These are phyloP conservation scores for Suillus tomentosus DNA, from an alignment of 768 basidiomycete genomes.

Conservation along the genomic window DNA sequence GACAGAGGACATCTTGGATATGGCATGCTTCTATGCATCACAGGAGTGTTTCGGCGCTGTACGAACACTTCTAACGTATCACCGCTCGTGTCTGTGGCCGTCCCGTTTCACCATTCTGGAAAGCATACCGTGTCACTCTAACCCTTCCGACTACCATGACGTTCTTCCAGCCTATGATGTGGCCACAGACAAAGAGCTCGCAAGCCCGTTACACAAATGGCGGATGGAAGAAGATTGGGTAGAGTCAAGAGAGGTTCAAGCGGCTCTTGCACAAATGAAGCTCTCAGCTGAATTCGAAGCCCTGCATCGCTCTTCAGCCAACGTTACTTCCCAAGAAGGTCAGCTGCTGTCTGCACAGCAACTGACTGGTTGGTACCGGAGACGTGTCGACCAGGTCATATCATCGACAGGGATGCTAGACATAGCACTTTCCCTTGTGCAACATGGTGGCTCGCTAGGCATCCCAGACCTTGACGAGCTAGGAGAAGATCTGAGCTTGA, in stretches of 20 bases:
- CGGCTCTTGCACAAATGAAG: constrained; percentile 38
- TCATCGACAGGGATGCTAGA: constrained; percentile 74
- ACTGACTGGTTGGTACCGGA: constrained; percentile 75
- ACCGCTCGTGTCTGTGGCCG: constrained; percentile 62
- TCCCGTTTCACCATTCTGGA: constrained; percentile 71
- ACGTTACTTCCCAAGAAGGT: constrained; percentile 11
- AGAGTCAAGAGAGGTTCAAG: constrained; percentile 47
- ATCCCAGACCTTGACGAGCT: constrained; percentile 78
- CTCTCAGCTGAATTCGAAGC: constrained; percentile 16
- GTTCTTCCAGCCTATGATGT: constrained; percentile 66
- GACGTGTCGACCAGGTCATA: constrained; percentile 63
- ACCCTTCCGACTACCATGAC: constrained; percentile 60
- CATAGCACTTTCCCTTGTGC: constrained; percentile 74
- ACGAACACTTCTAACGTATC: constrained; percentile 55
- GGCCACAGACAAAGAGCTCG: constrained; percentile 45
- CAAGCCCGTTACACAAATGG: constrained; percentile 41
- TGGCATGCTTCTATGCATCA: constrained; percentile 69
- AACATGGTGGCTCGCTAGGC: constrained; percentile 83
- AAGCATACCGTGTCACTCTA: constrained; percentile 70
- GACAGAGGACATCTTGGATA: constrained; percentile 51
- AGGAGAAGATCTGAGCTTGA: constrained; percentile 89
- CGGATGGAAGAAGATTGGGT: constrained; percentile 59
- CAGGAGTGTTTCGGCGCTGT: constrained; percentile 60
- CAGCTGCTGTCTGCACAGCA: constrained; percentile 28
- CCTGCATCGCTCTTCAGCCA: constrained; percentile 14